A percentile compares a stretch with the other conserved stretches of the same genome.
These are phyloP conservation scores for Talaromyces thailandensis DNA, from an alignment of 495 filamentous ascomycete species.

Conservation along the genomic window DNA sequence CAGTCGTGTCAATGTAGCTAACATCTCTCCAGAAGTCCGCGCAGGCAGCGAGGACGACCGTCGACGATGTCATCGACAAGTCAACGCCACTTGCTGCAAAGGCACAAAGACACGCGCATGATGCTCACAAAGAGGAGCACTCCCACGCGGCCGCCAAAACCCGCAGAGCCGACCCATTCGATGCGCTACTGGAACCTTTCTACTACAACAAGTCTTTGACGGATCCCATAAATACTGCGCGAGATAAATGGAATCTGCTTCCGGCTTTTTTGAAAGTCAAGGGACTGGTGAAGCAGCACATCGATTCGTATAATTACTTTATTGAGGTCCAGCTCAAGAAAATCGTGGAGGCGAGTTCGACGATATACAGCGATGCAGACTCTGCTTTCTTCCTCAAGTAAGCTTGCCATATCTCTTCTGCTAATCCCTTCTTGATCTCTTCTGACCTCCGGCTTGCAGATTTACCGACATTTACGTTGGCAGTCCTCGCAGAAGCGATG, in stretches of 20 bases:
- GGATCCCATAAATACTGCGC: slow-evolving; percentile 86
- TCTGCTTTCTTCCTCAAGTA: slow-evolving; percentile 75
- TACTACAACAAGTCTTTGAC: slow-evolving; percentile 92
- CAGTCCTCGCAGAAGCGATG: slow-evolving; percentile 66
- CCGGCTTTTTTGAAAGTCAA: slow-evolving; percentile 97
- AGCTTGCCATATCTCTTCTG: slow-evolving; percentile 3
- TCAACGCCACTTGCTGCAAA: slow-evolving; percentile 8
- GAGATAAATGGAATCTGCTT: slow-evolving; percentile 92
- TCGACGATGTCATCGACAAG: slow-evolving; percentile 3
- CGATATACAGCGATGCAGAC: slow-evolving; percentile 80
- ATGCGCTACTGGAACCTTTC: slow-evolving; percentile 86
- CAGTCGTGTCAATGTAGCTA: neutral
- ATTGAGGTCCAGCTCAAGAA: slow-evolving; percentile 92
- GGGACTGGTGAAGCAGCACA: slow-evolving; percentile 91
- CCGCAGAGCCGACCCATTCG: slow-evolving; percentile 45
- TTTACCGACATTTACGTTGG: slow-evolving; percentile 84
- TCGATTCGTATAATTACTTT: slow-evolving; percentile 98
- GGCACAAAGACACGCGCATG: neutral
- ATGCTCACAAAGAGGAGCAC: slow-evolving; percentile 7
- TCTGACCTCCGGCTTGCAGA: slow-evolving; percentile 10
- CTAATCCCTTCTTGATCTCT: neutral
- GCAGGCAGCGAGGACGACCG: neutral
- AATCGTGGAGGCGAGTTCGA: slow-evolving; percentile 81
- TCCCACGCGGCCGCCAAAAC: slow-evolving; percentile 16
- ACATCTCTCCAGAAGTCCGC: neutral